These are phyloP conservation scores for Cyberlindnera americana DNA, from an alignment of 805 yeast genomes.

Conservation along the genomic window DNA sequence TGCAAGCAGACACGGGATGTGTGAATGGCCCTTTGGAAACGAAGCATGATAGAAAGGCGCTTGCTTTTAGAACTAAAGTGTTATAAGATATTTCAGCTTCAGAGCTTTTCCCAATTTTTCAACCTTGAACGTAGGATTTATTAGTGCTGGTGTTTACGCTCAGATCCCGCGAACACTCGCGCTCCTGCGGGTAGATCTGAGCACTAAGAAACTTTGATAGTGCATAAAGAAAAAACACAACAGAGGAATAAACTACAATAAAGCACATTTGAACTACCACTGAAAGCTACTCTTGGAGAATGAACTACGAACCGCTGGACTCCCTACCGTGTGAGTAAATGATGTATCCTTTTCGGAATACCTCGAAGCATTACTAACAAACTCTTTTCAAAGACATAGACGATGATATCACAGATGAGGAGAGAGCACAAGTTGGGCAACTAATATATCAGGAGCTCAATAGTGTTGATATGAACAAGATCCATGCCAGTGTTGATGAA, in stretches of 20 bases:
- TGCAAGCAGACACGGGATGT: slow-evolving; percentile 14
- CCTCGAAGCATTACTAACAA: slow-evolving; percentile 9
- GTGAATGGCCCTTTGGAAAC: slow-evolving; percentile 17
- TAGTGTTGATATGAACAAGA: background rate
- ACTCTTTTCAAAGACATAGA: slow-evolving; percentile 30
- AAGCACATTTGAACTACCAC: no score
- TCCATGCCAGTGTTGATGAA: slow-evolving; percentile 22
- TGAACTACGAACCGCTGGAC: slow-evolving; percentile 35
- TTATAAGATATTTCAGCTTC: no score
- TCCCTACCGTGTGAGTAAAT: slow-evolving; percentile 41
- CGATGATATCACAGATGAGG: slow-evolving; percentile 33
- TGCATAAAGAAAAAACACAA: no score
- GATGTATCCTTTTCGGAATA: no score
- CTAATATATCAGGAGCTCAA: slow-evolving; percentile 28
- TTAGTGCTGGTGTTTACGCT: slow-evolving; percentile 18
- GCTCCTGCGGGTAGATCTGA: slow-evolving; percentile 6
- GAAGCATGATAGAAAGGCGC: no score
- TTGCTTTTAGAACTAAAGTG: no score
- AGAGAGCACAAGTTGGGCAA: slow-evolving; percentile 35
- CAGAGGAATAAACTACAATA: no score
- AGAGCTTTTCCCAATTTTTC: slow-evolving; percentile 10
- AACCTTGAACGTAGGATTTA: slow-evolving; percentile 2
- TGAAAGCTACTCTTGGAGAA: no score
- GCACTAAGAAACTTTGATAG: slow-evolving; percentile 1
- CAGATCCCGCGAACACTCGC: background rate